phyloP scores from a whole-genome alignment of 1,284 basidiomycete genomes.

The Malassezia obtusa region DNA sequence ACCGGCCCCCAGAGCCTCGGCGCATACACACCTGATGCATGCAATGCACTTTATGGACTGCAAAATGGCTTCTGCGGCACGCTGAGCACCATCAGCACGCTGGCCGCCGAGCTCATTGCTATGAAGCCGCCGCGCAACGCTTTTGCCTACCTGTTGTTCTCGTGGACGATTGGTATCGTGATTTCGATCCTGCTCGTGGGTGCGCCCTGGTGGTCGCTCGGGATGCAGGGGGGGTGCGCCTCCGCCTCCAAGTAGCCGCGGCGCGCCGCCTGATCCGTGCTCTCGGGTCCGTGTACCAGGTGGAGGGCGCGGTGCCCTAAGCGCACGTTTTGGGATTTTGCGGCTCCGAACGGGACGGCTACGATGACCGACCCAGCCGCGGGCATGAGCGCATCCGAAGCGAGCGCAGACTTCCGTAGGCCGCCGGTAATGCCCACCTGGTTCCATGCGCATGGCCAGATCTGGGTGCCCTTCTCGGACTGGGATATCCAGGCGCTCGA shows the following conservation, averaged over 20 bases:
- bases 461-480: conserved; percentile 34
- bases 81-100: conserved; percentile 86
- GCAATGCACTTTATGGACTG: conserved; percentile 50
- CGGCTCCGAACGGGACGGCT: too few species aligned
- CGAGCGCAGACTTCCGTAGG: too few species aligned
- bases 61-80: conserved; percentile 88
- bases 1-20: conserved; percentile 9
- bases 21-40: conserved; percentile 16
- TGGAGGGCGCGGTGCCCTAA: too few species aligned
- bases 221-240: conserved; percentile 30
- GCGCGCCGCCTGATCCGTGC: not conserved
- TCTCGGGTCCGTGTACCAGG: too few species aligned
- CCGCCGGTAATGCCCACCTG: conserved; percentile 12
- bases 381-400: too few species aligned
- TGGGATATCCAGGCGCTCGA: conserved; percentile 32
- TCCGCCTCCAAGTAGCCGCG: not conserved
- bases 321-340: too few species aligned
- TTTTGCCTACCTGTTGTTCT: conserved; percentile 29
- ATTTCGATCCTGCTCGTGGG: conserved; percentile 33
- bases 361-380: too few species aligned
- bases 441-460: conserved; percentile 36
- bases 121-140: conserved; percentile 50
- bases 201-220: conserved; percentile 33
- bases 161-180: conserved; percentile 25
- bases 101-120: conserved; percentile 66